Base-by-base conservation (phyloP, 1,284 basidiomycete genomes). In the Flammula alnicola region DNA sequence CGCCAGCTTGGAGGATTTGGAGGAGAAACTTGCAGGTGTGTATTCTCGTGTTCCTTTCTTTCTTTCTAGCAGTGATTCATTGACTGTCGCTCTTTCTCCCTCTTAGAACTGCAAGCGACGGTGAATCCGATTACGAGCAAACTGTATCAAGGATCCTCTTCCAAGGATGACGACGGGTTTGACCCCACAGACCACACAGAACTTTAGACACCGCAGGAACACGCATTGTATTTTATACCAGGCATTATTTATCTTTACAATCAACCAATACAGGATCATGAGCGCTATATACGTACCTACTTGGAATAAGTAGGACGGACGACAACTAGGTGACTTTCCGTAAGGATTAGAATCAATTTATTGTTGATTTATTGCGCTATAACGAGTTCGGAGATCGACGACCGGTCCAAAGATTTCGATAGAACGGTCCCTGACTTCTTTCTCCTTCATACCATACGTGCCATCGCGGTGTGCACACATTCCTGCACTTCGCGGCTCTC, bases 21-120 rank as follows among this genome's bases (percentile, higher is more conserved):
- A 68, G 49, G 65, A 65, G 45, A 68, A 64, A 36, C 49, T 67
- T 19, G 56, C 59, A 16, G 63, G 64, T 63, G 25, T 17, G 59
- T 40, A n/a, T n/a, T n/a, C n/a, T n/a, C n/a, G n/a, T n/a, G n/a
- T 30, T 26, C 19, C 8, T 36, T 35, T 27, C 16, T 11, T 22
- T 25, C 9, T 39, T 14, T 16, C n/a, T 31, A 8, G 40, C 14
- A 35, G 8, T 9, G 22, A 29, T 20, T 16, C n/a, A 16, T 29
- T 19, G 20, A 23, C 25, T 7, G 19, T 30, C 7, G 4, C 17
- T 44, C 12, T n/a, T 30, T 20, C 6, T n/a, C n/a, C n/a, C 19
- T 20, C 46, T 14, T 43, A 63, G 65, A 67, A 22, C 23, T 67
- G 9, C 60, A 63, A 42, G 48, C 31, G n/a, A 35, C 35, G n/a